Percentiles rank a stretch among this genome's conserved stretches.
These are phyloP conservation scores for Ophioceras dolichostomum DNA, from an alignment of 2,329 filamentous ascomycete species.

Conservation along the genomic window DNA sequence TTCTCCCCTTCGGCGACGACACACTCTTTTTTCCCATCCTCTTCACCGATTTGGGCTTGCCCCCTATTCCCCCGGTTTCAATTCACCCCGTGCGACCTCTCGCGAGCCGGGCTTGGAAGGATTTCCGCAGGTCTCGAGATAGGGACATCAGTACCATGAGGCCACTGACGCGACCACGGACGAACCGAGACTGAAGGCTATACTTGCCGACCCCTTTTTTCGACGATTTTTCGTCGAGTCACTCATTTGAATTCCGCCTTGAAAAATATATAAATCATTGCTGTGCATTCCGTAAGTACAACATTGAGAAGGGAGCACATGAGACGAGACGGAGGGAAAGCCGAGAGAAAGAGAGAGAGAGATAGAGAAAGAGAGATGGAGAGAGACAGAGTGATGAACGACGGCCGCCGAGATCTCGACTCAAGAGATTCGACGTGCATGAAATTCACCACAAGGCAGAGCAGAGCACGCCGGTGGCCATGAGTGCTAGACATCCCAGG, in stretches of 20 bases:
- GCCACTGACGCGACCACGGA: constrained; percentile 7
- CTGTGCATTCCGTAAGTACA: too few species aligned
- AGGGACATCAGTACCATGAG: constrained; percentile 5
- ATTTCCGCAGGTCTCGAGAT: constrained; percentile 14
- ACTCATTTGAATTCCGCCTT: constrained; percentile 32
- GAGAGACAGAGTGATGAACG: too few species aligned
- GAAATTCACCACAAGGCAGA: constrained; percentile 3
- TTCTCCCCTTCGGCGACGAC: constrained; percentile 9
- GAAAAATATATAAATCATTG: too few species aligned
- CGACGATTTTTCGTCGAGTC: constrained; percentile 34
- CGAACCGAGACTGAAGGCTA: constrained; percentile 10
- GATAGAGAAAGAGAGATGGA: too few species aligned
- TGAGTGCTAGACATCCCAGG: not conserved
- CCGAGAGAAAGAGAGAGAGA: too few species aligned
- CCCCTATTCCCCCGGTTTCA: constrained; percentile 5
- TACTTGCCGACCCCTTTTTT: constrained; percentile 11
- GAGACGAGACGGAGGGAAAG: too few species aligned
- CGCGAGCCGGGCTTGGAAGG: constrained; percentile 6
- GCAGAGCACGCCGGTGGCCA: constrained; percentile 2
- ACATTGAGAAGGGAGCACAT: too few species aligned
- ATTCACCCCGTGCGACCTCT: too few species aligned
- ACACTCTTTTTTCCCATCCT: constrained; percentile 8
- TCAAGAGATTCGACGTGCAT: too few species aligned
- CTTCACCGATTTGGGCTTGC: constrained; percentile 11
- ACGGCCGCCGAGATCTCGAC: too few species aligned